Evolutionary conservation across 176 grass and related monocot genomes (phyloP).

Genomic region (Otatea glauca): DNA sequence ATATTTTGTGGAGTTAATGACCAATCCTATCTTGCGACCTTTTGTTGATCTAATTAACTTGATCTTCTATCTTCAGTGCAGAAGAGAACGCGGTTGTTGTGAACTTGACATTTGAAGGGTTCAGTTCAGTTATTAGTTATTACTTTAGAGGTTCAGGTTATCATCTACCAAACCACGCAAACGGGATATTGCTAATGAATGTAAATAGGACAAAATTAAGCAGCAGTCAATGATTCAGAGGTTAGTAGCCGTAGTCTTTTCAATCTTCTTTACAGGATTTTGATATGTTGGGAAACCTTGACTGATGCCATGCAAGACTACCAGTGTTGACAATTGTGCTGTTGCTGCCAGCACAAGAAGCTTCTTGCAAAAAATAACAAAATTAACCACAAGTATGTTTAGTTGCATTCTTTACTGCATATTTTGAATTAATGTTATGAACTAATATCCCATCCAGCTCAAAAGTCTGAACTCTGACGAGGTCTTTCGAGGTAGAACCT

Average conservation of each 20-base stretch:
- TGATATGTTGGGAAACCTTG: slow-evolving; percentile 31
- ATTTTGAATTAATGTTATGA: not conserved
- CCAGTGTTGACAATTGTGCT: slow-evolving; percentile 19
- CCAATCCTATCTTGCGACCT: slow-evolving; percentile 9
- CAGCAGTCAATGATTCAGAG: slow-evolving; percentile 23
- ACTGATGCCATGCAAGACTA: no score
- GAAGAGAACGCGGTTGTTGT: slow-evolving; percentile 24
- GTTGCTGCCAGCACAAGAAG: slow-evolving; percentile 4
- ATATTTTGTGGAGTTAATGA: slow-evolving; percentile 7
- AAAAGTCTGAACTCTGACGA: no score
- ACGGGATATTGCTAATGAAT: slow-evolving; percentile 19
- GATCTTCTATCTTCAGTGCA: not conserved
- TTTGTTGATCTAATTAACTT: slow-evolving; percentile 24
- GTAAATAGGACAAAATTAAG: not conserved
- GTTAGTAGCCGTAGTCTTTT: slow-evolving; percentile 25
- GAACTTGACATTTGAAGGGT: slow-evolving; percentile 49
- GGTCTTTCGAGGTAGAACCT: no score
- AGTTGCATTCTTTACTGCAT: not conserved
- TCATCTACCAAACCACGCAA: slow-evolving; percentile 13
- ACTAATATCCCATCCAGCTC: no score
- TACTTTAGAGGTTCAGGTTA: slow-evolving; percentile 1
- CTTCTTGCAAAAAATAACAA: slow-evolving; percentile 15
- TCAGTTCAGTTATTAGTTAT: slow-evolving; percentile 28
- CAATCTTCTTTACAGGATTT: slow-evolving; percentile 17
- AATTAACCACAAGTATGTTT: not conserved